phyloP scores from a whole-genome alignment of 257 asterid species.

The Thymus quinquecostatus region DNA sequence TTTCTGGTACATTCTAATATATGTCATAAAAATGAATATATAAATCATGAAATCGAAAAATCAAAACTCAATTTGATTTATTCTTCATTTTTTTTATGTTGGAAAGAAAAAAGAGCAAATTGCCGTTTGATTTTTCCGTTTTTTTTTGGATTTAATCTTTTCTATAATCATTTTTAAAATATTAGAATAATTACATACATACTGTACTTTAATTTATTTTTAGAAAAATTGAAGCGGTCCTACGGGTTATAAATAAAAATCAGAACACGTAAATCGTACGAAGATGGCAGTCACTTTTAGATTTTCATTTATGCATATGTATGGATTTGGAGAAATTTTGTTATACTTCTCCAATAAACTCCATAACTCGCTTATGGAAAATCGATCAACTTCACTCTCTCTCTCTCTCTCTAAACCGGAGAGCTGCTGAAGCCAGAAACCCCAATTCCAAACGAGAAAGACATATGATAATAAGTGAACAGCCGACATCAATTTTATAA shows the following conservation, averaged over 20 bases:
- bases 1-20: too few species aligned
- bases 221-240: background rate
- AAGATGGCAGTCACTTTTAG: background rate
- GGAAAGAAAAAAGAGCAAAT: too few species aligned
- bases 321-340: too few species aligned
- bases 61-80: too few species aligned
- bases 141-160: too few species aligned
- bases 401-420: background rate
- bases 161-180: too few species aligned
- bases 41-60: too few species aligned
- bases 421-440: background rate
- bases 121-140: too few species aligned
- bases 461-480: constrained; percentile 17
- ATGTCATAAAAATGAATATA: too few species aligned
- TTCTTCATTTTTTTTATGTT: too few species aligned
- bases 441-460: background rate
- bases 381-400: background rate
- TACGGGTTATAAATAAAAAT: background rate
- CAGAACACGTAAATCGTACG: background rate
- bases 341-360: too few species aligned
- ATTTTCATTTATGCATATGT: constrained; percentile 6
- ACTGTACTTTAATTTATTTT: background rate
- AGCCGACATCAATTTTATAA: background rate
- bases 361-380: background rate
- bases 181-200: background rate